Conservation (phyloP, 176 grass and related monocot genomes). For the bread wheat (Triticum aestivum) region IWGSC_CS_RefSeq_v2.1 NC_057798.1:408628367-408628866, state of each 20-base stretch:
- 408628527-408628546: not conserved
- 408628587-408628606: conserved; percentile 67
- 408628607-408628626: conserved; percentile 76
- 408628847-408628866: conserved; percentile 16
- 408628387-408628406: conserved; percentile 15
- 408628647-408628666: conserved; percentile 23
- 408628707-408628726: not conserved
- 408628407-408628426: conserved; percentile 6
- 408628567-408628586: conserved; percentile 44
- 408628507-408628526: not conserved
- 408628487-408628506: not conserved
- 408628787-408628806: conserved; percentile 17
- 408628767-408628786: conserved; percentile 23
- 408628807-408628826: conserved; percentile 1
- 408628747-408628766: conserved; percentile 30
- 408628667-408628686: not conserved
- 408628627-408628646: conserved; percentile 90
- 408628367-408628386: not conserved
- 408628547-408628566: not conserved
- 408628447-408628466: conserved; percentile 1
- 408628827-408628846: conserved; percentile 17
- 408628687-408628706: not conserved
- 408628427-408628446: not conserved
- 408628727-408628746: conserved; percentile 33
- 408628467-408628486: not conserved